Base-by-base conservation (phyloP, 202 grass and related monocot species). In the Zoysia matrella region DNA sequence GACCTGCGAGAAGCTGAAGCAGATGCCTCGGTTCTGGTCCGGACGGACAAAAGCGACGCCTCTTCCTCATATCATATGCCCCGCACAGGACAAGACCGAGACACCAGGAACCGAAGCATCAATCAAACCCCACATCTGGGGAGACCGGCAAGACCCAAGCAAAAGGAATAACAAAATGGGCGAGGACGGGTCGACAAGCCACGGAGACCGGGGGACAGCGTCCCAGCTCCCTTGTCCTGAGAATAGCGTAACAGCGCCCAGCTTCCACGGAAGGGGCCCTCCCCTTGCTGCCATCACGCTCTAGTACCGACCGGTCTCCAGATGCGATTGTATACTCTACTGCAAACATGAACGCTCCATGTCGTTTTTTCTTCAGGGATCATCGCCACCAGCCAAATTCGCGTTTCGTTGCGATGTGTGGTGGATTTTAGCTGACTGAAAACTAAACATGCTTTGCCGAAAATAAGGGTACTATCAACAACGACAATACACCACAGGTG, bases 231-330 rank as follows among this genome's bases (percentile, higher is more conserved):
- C 67, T 44, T 66, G 56, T 72, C 77, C 62, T 58, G 45, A 67
- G 73, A 82, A 50, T 55, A 65, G 47, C 60, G 85, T 67, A 77
- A 40, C 73, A 78, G 52, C 48, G 60, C 53, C 85, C 89, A 76
- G 82, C 77, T 85, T 85, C 80, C 85, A 72, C 30, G 30, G 30
- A 1, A 12, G 89, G 85, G 68, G 30, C 30, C 30, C 30, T 36
- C 60, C 53, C 67, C 15, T 58, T 58, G 7, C 46, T 70, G 83
- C 83, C 88, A 69, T 77, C 53, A 1, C 79, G 5, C 52, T 52
- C 51, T 47, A 3, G 30, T 1, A 11, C 53, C 67, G 49, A 76
- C 76, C n/a, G 66, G 58, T 66, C 44, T 72, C 46, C 1, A 43
- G 69, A 75, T 47, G 43, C 76, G 68, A 22, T 47, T 40, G 5